Conservation (phyloP, 2,329 filamentous ascomycete species). For the Pseudocercospora pini-densiflorae region DNA sequence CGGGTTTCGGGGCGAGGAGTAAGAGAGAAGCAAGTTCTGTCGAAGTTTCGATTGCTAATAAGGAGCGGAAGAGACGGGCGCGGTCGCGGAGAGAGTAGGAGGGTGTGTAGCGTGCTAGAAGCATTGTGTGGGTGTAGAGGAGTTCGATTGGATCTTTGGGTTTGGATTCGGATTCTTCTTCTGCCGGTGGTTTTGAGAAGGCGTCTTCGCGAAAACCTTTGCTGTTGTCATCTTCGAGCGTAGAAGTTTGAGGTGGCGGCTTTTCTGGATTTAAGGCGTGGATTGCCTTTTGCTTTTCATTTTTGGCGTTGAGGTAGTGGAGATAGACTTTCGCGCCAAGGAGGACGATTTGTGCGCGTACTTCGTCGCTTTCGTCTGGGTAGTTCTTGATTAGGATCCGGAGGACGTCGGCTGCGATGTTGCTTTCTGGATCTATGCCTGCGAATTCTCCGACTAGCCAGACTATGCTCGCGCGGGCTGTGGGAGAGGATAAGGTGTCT, state of each 20-base stretch:
- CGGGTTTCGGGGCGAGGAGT: constrained; percentile 90
- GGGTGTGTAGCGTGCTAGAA: constrained; percentile 87
- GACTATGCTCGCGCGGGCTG: constrained; percentile 90
- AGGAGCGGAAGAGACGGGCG: constrained; percentile 81
- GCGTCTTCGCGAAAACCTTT: constrained; percentile 33
- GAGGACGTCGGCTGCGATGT: constrained; percentile 90
- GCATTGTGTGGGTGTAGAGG: constrained; percentile 82
- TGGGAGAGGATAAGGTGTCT: constrained; percentile 83
- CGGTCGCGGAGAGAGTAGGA: constrained; percentile 95
- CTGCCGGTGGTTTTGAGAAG: constrained; percentile 34
- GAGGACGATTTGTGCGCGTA: constrained; percentile 89
- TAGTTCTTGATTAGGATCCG: constrained; percentile 88
- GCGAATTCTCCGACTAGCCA: constrained; percentile 98
- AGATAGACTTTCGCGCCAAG: constrained; percentile 97
- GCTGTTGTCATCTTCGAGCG: constrained; percentile 30
- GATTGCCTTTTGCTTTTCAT: constrained; percentile 42
- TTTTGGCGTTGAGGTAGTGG: constrained; percentile 75
- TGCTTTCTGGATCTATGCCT: constrained; percentile 74
- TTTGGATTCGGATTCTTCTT: constrained; percentile 42
- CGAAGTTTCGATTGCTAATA: constrained; percentile 74
- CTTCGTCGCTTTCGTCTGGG: constrained; percentile 78
- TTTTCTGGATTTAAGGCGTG: constrained; percentile 29
- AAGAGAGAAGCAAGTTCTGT: constrained; percentile 88
- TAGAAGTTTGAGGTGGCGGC: constrained; percentile 16
- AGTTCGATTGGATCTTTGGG: constrained; percentile 70